A percentile compares a stretch with the other conserved stretches of the same genome.
These are phyloP conservation scores for Termitomyces sp. DNA, from an alignment of 768 basidiomycete genomes.

Conservation along the genomic window DNA sequence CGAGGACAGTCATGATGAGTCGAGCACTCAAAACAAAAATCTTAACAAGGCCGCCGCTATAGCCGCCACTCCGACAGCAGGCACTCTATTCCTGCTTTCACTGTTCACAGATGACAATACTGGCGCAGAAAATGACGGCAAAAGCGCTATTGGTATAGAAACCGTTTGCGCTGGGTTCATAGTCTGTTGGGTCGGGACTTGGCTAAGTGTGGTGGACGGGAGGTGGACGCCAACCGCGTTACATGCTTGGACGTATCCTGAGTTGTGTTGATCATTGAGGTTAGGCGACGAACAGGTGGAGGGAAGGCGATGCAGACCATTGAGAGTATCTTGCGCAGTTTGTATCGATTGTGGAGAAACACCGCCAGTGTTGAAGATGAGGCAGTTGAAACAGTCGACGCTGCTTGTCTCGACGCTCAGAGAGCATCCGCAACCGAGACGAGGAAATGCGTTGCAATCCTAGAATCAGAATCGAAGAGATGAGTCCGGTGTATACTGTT, in stretches of 20 bases:
- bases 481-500: no score
- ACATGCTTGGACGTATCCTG: constrained; percentile 6
- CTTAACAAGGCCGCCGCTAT: not conserved
- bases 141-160: not conserved
- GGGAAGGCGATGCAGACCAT: constrained; percentile 2
- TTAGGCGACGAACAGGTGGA: not conserved
- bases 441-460: not conserved
- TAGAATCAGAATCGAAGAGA: not conserved
- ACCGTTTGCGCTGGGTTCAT: not conserved
- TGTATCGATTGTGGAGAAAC: no score
- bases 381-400: constrained; percentile 9
- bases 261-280: not conserved
- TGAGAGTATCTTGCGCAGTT: no score
- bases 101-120: not conserved
- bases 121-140: not conserved
- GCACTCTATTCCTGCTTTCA: not conserved
- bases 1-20: not conserved
- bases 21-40: constrained; percentile 2
- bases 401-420: not conserved
- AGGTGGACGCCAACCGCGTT: constrained; percentile 2
- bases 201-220: not conserved
- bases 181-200: not conserved
- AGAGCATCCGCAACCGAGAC: not conserved
- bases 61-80: not conserved
- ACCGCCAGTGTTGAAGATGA: not conserved